Evolutionary conservation across 2,329 filamentous ascomycete genomes (phyloP), one percentile per base, ranked within the genome.

Genomic region (Hymenoscyphus fructigenus): DNA sequence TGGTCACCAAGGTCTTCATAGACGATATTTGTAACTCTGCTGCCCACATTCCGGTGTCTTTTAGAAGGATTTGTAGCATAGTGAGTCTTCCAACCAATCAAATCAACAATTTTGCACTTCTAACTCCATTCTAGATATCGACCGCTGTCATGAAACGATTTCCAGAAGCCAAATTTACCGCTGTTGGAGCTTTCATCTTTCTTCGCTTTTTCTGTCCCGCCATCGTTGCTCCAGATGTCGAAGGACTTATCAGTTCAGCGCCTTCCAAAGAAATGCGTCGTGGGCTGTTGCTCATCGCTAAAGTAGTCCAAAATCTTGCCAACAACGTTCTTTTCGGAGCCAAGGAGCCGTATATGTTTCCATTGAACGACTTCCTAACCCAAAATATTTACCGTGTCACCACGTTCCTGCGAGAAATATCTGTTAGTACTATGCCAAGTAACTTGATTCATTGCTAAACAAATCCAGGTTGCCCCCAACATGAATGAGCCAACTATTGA

Each of bases 271-370:
- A 89, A 70, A 88, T 90, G 85, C 82, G 88, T 20, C 83, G 88
- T 62, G 88, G 88, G 3, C 79, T 91, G 5, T 80, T 91, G 34
- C 80, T 91, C 36, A 90, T 91, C 69, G 88, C 88, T 59, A 91
- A 91, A 73, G 85, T 91, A 65, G 84, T 91, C 26, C 88, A 91
- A 70, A 90, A 90, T 71, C 79, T 91, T 41, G 88, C 88, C 41
- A 91, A 91, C 71, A 91, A 91, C 65, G 88, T 90, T 32, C 79
- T 90, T 1, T 91, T 91, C 69, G 88, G 88, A 3, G 86, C 87
- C 38, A 91, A 91, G 75, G 88, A 91, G 72, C 85, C 87, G 3
- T 91, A 89, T 72, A 91, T 91, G 88, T 88, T 86, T 67, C 86
- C 88, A 1, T 77, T 91, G 26, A 90, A 91, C 72, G 84, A 88